Percentiles rank a stretch among this genome's conserved stretches.
phyloP scores from a whole-genome alignment of 192 early-diverging fungal species.

The Podila epigama region DNA sequence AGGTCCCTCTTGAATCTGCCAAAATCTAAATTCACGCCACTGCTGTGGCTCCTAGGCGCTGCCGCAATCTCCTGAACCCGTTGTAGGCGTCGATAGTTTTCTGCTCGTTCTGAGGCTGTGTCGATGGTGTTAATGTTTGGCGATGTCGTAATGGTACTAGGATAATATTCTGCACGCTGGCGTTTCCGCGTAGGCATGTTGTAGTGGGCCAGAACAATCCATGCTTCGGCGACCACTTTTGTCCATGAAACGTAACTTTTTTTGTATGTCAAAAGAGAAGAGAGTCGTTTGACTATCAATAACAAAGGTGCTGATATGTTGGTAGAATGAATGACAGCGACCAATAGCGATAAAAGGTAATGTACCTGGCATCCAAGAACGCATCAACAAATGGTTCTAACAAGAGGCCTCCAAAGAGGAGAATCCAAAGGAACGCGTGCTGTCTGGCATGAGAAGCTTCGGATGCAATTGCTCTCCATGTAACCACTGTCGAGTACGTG shows the following conservation, averaged over 20 bases:
- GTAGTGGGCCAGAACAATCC: background rate
- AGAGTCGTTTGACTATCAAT: too few relatives aligned
- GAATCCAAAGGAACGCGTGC: background rate
- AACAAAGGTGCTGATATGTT: too few relatives aligned
- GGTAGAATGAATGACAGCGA: too few relatives aligned
- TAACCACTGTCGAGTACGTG: background rate
- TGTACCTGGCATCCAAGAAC: background rate
- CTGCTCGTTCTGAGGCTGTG: background rate
- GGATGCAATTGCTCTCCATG: background rate
- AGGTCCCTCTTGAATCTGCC: constrained; percentile 38
- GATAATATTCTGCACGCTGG: background rate
- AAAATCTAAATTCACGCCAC: constrained; percentile 18
- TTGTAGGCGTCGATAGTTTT: background rate
- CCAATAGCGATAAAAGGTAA: too few relatives aligned
- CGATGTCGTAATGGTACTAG: background rate
- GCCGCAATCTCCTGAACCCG: background rate
- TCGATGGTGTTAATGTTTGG: background rate
- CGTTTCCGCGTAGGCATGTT: background rate
- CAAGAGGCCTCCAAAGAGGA: background rate
- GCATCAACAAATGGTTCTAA: background rate
- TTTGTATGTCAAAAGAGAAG: too few relatives aligned
- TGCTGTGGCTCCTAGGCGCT: background rate
- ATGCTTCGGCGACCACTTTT: background rate
- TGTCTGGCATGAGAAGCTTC: background rate
- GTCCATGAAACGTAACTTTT: background rate